Evolutionary conservation across 768 basidiomycete genomes (phyloP), one percentile per base, ranked within the genome.

Genomic region (Pulveroboletus frians): DNA sequence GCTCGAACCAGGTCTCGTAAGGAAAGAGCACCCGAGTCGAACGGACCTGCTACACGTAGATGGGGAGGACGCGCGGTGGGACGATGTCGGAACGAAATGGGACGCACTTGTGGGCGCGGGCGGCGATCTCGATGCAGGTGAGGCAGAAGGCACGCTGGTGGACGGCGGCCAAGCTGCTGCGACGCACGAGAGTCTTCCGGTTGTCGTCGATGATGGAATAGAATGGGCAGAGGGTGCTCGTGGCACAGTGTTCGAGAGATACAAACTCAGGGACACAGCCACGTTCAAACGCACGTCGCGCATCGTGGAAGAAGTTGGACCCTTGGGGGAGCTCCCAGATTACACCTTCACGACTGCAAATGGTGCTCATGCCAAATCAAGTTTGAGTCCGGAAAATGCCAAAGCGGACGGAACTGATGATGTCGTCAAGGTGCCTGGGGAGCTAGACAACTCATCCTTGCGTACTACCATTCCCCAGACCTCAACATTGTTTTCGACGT

Each of bases 1-100:
- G 0, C 69, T 85, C 10, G 78, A 79, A 63, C 67, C 77, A 11
- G 86, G 86, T 5, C 69, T 83, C 8, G 65, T 83, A 7, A 76
- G 73, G 68, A 79, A 74, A 51, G 75, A 75, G 27, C 55, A 59
- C 9, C 58, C 55, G 14, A 61, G 65, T 31, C 9, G 31, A 20
- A 7, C 13, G 9, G 39, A 21, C 15, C 15, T 49, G 15, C 45
- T 45, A 9, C 60, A 64, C 27, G 50, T 61, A 26, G 69, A 65
- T 5, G 61, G 58, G 0, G 71, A 72, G 39, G 60, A 65, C 15
- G 11, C 42, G 1, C 63, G 66, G 26, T 83, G 80, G 80, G 72
- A 76, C 10, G 76, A 81, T 41, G 70, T 83, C 1, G 75, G 77
- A 21, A 71, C 71, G 3, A 71, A 70, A 11, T 83, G 83, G 79